A percentile compares a stretch with the other conserved stretches of the same genome.
phyloP scores from a whole-genome alignment of 1,284 basidiomycete species.

The Ustilago lituana region DNA sequence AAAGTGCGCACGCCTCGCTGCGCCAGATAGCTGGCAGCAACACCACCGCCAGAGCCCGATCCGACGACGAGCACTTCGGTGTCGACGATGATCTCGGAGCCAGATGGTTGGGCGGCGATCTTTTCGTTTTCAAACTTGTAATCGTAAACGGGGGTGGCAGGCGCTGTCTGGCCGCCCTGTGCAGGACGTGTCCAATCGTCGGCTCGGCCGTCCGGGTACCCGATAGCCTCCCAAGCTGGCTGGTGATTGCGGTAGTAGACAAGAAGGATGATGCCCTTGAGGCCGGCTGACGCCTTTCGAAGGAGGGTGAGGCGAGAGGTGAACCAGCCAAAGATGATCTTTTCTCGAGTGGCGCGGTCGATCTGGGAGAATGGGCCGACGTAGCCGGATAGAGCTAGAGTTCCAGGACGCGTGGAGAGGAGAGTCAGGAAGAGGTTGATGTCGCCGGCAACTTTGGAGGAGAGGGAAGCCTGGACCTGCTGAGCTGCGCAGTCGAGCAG shows the following conservation, averaged over 20 bases:
- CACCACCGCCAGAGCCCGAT: conserved; percentile 70
- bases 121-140: conserved; percentile 64
- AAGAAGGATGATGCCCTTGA: conserved; percentile 56
- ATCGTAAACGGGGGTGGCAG: conserved; percentile 38
- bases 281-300: conserved; percentile 59
- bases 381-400: conserved; percentile 56
- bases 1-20: conserved; percentile 67
- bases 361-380: conserved; percentile 60
- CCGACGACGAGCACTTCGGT: conserved; percentile 68
- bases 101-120: conserved; percentile 47
- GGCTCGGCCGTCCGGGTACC: conserved; percentile 57
- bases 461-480: conserved; percentile 51
- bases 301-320: conserved; percentile 54
- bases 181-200: conserved; percentile 54
- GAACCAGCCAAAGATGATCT: conserved; percentile 52
- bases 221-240: conserved; percentile 61
- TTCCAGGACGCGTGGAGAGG: conserved; percentile 58
- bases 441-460: conserved; percentile 43
- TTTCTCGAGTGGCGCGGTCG: conserved; percentile 35
- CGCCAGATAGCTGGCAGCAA: conserved; percentile 65
- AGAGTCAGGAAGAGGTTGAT: conserved; percentile 57
- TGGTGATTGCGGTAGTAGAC: conserved; percentile 60
- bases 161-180: conserved; percentile 22
- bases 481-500: conserved; percentile 58
- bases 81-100: conserved; percentile 54